Evolutionary conservation across 306 rosid species (phyloP).

Genomic region (Alnus rubra): DNA sequence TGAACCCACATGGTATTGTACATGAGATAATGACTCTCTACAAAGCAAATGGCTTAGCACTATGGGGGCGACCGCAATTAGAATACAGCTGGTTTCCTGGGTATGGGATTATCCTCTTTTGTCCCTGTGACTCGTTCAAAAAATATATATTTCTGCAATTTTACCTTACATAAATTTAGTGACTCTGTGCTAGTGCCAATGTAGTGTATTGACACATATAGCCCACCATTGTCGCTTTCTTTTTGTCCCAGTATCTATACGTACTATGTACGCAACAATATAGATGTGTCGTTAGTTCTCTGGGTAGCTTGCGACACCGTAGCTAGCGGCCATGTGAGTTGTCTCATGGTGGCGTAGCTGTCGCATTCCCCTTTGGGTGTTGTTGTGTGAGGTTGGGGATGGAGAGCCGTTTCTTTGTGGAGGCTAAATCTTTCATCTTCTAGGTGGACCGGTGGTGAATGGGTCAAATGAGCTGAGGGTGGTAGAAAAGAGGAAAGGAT

Average conservation of each 20-base stretch:
- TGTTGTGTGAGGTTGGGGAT: too few relatives aligned
- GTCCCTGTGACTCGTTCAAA: constrained; percentile 20
- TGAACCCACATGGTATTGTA: constrained; percentile 67
- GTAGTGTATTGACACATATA: not conserved
- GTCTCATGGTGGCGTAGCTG: too few relatives aligned
- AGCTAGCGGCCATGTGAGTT: too few relatives aligned
- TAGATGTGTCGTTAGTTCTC: too few relatives aligned
- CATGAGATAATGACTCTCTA: constrained; percentile 87
- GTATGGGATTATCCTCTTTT: constrained; percentile 46
- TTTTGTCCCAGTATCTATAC: not conserved
- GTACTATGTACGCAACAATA: not conserved
- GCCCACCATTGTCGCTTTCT: not conserved
- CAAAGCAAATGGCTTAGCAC: constrained; percentile 74
- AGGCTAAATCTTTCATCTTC: too few relatives aligned
- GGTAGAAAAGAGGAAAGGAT: too few relatives aligned
- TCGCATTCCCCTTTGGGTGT: too few relatives aligned
- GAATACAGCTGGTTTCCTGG: constrained; percentile 99
- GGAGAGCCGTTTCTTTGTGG: too few relatives aligned
- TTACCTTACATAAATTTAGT: constrained; percentile 9
- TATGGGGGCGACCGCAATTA: constrained; percentile 51
- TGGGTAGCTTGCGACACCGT: too few relatives aligned
- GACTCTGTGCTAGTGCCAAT: too few relatives aligned
- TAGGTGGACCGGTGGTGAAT: too few relatives aligned
- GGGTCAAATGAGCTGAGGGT: too few relatives aligned
- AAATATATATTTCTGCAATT: constrained; percentile 13